A percentile compares a stretch with the other conserved stretches of the same genome.
phyloP scores from a whole-genome alignment of 352 stramenopile species.

The Thraustochytrium sp. region DNA sequence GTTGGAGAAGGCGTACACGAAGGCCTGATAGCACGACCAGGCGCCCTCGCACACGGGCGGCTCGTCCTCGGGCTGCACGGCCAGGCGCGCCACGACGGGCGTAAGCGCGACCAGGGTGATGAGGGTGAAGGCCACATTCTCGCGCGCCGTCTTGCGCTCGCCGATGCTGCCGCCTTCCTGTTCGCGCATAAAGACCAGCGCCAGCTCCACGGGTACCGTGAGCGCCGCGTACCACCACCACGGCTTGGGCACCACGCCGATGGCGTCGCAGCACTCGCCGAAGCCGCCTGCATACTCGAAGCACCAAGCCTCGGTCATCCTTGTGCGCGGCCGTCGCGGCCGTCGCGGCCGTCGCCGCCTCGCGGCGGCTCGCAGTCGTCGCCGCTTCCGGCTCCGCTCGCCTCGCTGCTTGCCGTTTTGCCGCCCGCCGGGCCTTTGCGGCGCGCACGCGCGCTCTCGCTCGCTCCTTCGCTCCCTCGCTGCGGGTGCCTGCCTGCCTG shows the following conservation, averaged over 20 bases:
- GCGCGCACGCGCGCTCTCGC: too few relatives aligned
- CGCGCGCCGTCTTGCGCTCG: background rate
- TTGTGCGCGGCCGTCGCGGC: too few relatives aligned
- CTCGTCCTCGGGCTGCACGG: background rate
- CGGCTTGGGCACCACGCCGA: slow-evolving; percentile 7
- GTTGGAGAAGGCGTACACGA: slow-evolving; percentile 1
- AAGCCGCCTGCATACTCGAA: background rate
- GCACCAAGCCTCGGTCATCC: background rate
- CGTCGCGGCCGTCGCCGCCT: too few relatives aligned
- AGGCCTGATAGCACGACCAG: slow-evolving; percentile 31
- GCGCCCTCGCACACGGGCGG: background rate
- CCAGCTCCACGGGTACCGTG: slow-evolving; percentile 8
- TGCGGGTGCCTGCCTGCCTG: too few relatives aligned
- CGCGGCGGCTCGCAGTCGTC: too few relatives aligned
- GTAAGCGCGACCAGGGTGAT: background rate
- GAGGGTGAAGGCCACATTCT: slow-evolving; percentile 11
- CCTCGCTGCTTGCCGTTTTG: too few relatives aligned
- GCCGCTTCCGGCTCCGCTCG: too few relatives aligned
- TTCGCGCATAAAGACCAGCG: background rate
- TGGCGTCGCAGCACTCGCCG: background rate
- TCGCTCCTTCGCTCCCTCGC: too few relatives aligned
- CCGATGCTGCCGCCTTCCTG: background rate
- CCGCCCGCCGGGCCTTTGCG: too few relatives aligned
- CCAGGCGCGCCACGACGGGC: background rate
- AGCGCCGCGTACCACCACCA: slow-evolving; percentile 31